Evolutionary conservation across 208 protist genomes (phyloP).

Genomic region (Crithidia bombi): DNA sequence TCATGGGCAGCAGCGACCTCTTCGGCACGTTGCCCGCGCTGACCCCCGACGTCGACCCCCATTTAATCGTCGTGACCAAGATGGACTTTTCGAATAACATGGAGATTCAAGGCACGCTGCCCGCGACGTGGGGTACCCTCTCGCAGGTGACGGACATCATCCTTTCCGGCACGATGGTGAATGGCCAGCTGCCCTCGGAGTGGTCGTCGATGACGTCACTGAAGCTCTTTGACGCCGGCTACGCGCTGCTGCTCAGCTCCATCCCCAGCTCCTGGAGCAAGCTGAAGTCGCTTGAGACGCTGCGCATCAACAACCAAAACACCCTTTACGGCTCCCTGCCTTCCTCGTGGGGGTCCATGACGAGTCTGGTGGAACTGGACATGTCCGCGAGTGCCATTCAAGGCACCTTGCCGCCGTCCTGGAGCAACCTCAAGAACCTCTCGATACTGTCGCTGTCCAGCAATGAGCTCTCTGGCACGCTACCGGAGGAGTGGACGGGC

Average conservation of each 20-base stretch:
- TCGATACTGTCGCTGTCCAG: not conserved
- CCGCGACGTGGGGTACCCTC: not conserved
- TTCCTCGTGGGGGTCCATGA: not conserved
- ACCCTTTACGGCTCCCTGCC: not conserved
- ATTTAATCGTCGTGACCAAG: slow-evolving; percentile 7
- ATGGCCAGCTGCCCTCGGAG: not conserved
- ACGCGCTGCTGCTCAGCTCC: not conserved
- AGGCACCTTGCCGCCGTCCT: not conserved
- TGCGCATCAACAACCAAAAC: slow-evolving; percentile 1
- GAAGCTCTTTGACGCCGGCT: not conserved
- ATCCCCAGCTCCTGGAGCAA: not conserved
- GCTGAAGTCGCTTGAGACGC: slow-evolving; percentile 7
- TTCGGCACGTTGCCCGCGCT: slow-evolving; percentile 7
- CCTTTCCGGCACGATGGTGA: not conserved
- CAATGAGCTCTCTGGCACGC: slow-evolving; percentile 12
- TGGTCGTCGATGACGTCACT: not conserved
- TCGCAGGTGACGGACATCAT: not conserved
- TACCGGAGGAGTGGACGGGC: not conserved
- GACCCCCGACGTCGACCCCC: not conserved
- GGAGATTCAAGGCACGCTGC: not conserved
- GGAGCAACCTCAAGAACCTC: not conserved
- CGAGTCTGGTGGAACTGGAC: not conserved
- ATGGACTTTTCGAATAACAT: slow-evolving; percentile 6
- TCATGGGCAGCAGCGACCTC: not conserved
- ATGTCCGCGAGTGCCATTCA: not conserved